Conservation (phyloP, 1,139 yeast species). For the Eremothecium coryli region DNA sequence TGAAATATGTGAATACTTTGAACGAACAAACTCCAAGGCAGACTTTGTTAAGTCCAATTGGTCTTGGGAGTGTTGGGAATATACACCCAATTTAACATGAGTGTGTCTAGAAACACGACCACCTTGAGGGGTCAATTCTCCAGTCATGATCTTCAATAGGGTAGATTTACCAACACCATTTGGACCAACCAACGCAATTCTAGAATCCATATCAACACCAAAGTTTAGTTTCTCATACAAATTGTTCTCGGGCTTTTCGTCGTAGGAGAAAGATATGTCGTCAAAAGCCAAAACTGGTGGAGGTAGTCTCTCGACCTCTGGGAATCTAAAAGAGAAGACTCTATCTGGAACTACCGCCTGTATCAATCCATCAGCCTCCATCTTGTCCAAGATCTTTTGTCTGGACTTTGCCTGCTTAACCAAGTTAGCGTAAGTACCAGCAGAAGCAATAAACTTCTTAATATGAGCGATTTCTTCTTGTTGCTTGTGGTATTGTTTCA, state of each 20-base stretch:
- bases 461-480: conserved; percentile 98
- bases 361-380: conserved; percentile 98
- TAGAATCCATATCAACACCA: conserved; percentile 99
- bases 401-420: conserved; percentile 98
- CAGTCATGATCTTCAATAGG: conserved; percentile 91
- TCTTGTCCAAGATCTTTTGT: conserved; percentile 97
- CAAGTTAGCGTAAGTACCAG: conserved; percentile 99
- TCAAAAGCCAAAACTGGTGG: conserved; percentile 98
- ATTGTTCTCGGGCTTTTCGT: conserved; percentile 80
- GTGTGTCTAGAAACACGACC: conserved; percentile 98
- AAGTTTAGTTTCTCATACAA: conserved; percentile 84
- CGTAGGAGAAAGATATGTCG: conserved; percentile 85
- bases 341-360: conserved; percentile 88
- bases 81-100: conserved; percentile 95
- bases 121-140: conserved; percentile 75
- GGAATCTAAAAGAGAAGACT: conserved; percentile 89
- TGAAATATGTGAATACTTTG: conserved; percentile 76
- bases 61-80: conserved; percentile 98
- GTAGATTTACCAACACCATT: conserved; percentile 99
- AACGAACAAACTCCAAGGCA: conserved; percentile 94
- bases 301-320: conserved; percentile 93
- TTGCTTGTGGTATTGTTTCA: conserved; percentile 93
- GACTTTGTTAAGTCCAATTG: conserved; percentile 92
- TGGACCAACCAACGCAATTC: conserved; percentile 97
- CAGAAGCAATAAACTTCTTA: conserved; percentile 97